Percentiles rank a stretch among this genome's conserved stretches.
Evolutionary conservation across 768 basidiomycete species (phyloP).

Genomic region (Tulasnella sp.): DNA sequence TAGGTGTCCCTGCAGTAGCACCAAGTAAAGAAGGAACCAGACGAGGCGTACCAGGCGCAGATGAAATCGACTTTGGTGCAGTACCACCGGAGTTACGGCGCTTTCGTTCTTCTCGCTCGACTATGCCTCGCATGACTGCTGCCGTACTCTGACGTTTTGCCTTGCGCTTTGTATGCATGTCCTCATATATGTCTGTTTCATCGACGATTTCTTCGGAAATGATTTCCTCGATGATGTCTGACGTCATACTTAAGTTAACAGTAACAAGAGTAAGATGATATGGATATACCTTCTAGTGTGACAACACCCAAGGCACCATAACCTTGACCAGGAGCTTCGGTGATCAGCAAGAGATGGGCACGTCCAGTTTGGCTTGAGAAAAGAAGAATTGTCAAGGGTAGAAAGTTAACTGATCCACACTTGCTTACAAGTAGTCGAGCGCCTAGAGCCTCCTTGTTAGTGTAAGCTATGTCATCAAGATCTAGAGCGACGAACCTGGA

Average conservation of each 20-base stretch:
- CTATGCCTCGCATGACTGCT: slow-evolving; percentile 43
- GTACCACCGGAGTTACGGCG: too few relatives aligned
- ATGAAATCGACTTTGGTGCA: too few relatives aligned
- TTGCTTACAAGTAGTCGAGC: slow-evolving; percentile 71
- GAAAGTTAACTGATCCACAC: background rate
- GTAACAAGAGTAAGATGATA: background rate
- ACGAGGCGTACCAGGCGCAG: too few relatives aligned
- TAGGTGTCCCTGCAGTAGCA: too few relatives aligned
- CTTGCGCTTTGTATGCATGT: slow-evolving; percentile 65
- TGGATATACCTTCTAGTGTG: slow-evolving; percentile 58
- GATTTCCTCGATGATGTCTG: slow-evolving; percentile 53
- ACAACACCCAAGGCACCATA: slow-evolving; percentile 87
- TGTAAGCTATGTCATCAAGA: background rate
- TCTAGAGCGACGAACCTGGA: slow-evolving; percentile 36
- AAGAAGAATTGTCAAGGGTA: background rate
- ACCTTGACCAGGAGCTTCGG: slow-evolving; percentile 62
- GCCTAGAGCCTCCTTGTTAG: slow-evolving; percentile 33
- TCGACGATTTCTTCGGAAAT: slow-evolving; percentile 93
- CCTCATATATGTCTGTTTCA: slow-evolving; percentile 82
- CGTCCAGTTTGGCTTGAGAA: slow-evolving; percentile 66
- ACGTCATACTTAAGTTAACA: too few relatives aligned
- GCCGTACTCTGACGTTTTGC: slow-evolving; percentile 62
- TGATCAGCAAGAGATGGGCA: slow-evolving; percentile 80
- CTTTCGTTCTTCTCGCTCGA: slow-evolving; percentile 4
- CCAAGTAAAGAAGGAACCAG: too few relatives aligned